Evolutionary conservation across 306 rosid species (phyloP).

Genomic region (Prinsepia uniflora): DNA sequence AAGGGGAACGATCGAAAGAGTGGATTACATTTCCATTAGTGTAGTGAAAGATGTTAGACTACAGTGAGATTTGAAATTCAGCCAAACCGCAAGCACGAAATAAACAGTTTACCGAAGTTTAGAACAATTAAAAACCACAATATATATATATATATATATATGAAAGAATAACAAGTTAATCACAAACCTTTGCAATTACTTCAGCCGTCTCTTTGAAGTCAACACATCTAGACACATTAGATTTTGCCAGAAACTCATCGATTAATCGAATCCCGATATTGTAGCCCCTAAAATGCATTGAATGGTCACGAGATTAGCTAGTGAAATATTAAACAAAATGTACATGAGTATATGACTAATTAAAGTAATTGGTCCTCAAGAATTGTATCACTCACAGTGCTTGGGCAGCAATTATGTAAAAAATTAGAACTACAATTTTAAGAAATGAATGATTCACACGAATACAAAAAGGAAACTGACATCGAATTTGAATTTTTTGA

Average conservation of each 20-base stretch:
- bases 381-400: not conserved
- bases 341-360: not conserved
- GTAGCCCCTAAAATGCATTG: conserved; percentile 67
- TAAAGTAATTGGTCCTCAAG: not conserved
- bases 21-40: not conserved
- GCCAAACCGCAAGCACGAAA: not conserved
- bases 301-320: not conserved
- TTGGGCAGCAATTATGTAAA: not conserved
- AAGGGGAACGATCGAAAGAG: not conserved
- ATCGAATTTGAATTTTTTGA: not conserved
- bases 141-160: not conserved
- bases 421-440: not conserved
- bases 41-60: not conserved
- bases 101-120: not conserved
- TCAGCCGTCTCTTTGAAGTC: conserved; percentile 97
- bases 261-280: conserved; percentile 88
- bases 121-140: not conserved
- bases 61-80: not conserved
- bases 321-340: not conserved
- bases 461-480: not conserved
- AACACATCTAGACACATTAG: conserved; percentile 86
- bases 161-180: not conserved
- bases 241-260: conserved; percentile 97
- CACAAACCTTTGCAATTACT: conserved; percentile 85
- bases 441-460: not conserved